These are phyloP conservation scores for Macrolepiota dolichaula DNA, from an alignment of 768 basidiomycete genomes.

Conservation along the genomic window DNA sequence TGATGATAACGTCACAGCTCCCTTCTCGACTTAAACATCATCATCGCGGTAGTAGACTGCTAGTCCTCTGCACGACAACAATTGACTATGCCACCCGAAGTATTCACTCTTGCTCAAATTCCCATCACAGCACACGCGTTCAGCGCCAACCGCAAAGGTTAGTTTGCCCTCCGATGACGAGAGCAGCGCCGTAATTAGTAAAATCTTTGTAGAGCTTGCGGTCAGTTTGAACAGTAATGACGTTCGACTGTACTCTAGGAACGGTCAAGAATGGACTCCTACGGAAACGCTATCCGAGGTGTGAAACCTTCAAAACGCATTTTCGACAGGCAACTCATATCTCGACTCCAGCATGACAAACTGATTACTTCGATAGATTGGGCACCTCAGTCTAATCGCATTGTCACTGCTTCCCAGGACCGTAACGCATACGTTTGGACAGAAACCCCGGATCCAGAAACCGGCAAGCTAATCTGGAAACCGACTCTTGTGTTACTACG, in stretches of 20 bases:
- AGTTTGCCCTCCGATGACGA: slow-evolving; percentile 27
- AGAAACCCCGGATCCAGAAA: slow-evolving; percentile 66
- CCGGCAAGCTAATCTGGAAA: slow-evolving; percentile 80
- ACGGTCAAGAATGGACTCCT: slow-evolving; percentile 64
- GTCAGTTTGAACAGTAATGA: slow-evolving; percentile 90
- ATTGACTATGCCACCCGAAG: slow-evolving; percentile 58
- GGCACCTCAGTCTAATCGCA: slow-evolving; percentile 95
- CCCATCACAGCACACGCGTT: slow-evolving; percentile 91
- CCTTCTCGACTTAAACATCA: neutral
- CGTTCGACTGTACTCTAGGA: slow-evolving; percentile 71
- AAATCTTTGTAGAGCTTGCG: slow-evolving; percentile 73
- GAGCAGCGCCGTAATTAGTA: neutral
- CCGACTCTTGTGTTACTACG: slow-evolving; percentile 94
- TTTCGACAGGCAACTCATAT: neutral
- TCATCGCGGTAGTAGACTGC: slow-evolving; percentile 77
- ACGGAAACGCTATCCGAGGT: slow-evolving; percentile 87
- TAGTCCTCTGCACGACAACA: slow-evolving; percentile 59
- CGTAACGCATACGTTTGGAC: slow-evolving; percentile 99
- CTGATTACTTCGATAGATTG: slow-evolving; percentile 97
- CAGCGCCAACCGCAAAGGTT: slow-evolving; percentile 83
- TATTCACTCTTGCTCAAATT: slow-evolving; percentile 72
- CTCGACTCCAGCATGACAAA: slow-evolving; percentile 82
- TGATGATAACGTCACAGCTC: neutral
- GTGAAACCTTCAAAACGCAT: slow-evolving; percentile 13
- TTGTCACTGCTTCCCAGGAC: slow-evolving; percentile 99